Base-by-base conservation (phyloP, 108 stramenopile species). In the Schizochytrium sp. region DNA sequence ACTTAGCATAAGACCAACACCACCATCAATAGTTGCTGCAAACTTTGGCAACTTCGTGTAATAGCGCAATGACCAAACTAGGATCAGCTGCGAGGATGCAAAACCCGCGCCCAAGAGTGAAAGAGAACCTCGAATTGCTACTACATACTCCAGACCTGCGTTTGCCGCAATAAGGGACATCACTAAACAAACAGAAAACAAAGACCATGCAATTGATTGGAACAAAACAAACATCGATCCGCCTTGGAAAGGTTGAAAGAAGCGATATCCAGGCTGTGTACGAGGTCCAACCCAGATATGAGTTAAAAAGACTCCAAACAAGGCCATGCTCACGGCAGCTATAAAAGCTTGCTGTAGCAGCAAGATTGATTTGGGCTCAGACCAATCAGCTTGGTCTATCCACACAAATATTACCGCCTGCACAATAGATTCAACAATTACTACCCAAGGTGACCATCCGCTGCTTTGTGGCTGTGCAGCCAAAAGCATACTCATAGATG, bases 251-350 rank as follows among this genome's bases (percentile, higher is more conserved):
- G 76, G 76, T 40, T 83, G 76, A 55, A 83, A 83, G 76, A 55
- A 55, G 53, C 76, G 76, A 1, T 83, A 83, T 28, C 55, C 55
- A 5, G 50, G 10, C 50, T 55, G 15, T n/a, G 47, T 55, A 38
- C 76, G 76, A 10, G 76, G 76, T 10, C 76, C 76, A 50, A 83
- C 76, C 76, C 76, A 83, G 38, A 49, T 5, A 55, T 83, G 76
- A 28, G 5, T 5, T 13, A 40, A n/a, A 10, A 83, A 83, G 76
- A 13, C 47, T n/a, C 76, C 76, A 10, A 53, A 47, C 8, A 55
- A 17, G 47, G 45, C 76, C 45, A 83, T 10, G 15, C 50, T 83
- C 5, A 83, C 53, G 5, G 76, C 47, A 53, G 55, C 10, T 55
- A 83, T 55, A 83, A 83, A 83, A 7, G 47, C 64, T 38, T 69